Evolutionary conservation across 192 early-diverging fungal genomes (phyloP), one percentile per base, ranked within the genome.

Genomic region (Coemansia sp.): DNA sequence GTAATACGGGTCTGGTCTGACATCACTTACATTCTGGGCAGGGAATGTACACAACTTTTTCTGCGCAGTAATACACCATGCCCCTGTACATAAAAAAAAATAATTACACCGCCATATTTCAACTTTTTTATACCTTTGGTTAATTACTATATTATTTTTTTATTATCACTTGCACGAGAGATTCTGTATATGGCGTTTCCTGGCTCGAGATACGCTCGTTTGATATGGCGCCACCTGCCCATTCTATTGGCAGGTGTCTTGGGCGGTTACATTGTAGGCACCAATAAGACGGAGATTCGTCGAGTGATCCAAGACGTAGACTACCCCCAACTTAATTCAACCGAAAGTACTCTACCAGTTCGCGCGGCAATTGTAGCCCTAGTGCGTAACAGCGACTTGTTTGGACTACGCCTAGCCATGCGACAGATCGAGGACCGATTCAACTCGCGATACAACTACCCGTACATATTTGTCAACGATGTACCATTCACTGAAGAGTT

Each of bases 381-480:
- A 28, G 88, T 89, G 57, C 75, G 89, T 55, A 92, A 93, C 84
- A 78, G 72, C 21, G 91, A 93, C 37, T 78, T 89, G 53, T 76
- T 84, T 46, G 87, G 74, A 6, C 67, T 92, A 61, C 77, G 76
- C 33, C 68, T 70, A 30, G 64, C 90, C 0, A 75, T 93, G 7
- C 70, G 75, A 8, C 84, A 90, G 50, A 67, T 93, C 16, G 87
- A 93, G 67, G 79, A 88, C 67, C 84, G 86, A 43, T 93, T 93
- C 79, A 93, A 93, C 80, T 77, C 71, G 62, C 81, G 87, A 11
- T 92, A 86, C 82, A 73, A 89, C 64, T 94, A 94, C 72, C 92
- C 92, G n/a, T 94, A 93, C 77, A 88, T 94, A 9, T 93, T 93
- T 68, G 68, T 94, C 28, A 94, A 93, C 83, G 88, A 94, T 59